Evolutionary conservation across 2,329 filamentous ascomycete genomes (phyloP), one percentile per base, ranked within the genome.

Genomic region (Rhynchosporium agropyri): DNA sequence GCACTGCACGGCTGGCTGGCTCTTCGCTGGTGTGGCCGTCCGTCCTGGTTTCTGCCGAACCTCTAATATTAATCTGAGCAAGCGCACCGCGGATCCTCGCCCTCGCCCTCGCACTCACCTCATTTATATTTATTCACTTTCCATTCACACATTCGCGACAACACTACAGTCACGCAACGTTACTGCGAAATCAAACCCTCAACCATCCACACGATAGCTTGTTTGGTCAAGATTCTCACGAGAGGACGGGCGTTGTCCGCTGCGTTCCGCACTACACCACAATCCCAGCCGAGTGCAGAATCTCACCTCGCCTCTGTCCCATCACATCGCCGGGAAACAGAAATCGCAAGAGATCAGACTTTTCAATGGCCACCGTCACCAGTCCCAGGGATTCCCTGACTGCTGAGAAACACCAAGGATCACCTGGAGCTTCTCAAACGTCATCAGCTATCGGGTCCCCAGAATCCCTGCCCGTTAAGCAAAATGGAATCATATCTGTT

Each of bases 311-410:
- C 45, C 10, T 38, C 6, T 40, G 33, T 12, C 43, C 20, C 36
- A n/a, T 29, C 58, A 36, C 58, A 42, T 51, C 36, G 58, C 48
- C 58, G 46, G 53, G 46, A 36, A 36, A 51, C 36, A 31, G 7
- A 31, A 57, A 4, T 57, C n/a, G 56, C 56, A 50, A 50, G 12
- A n/a, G 29, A 50, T 15, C 40, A 12, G 29, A 42, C 36, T 42
- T 8, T 12, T 9, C 53, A 26, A 75, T 75, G 73, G 68, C 70
- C 20, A 70, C 71, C 8, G 67, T 72, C 60, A 69, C 62, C 54
- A 57, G 65, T 36, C 67, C 67, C 29, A 61, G 68, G 65, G 70
- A 71, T 9, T 60, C 65, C 40, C 38, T 64, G 50, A 63, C 56
- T 26, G 54, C 62, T 31, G 65, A 72, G 38, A 70, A 69, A 58